A percentile compares a stretch with the other conserved stretches of the same genome.
phyloP scores from a whole-genome alignment of 2,329 filamentous ascomycete species.

The Emergomyces africanus region DNA sequence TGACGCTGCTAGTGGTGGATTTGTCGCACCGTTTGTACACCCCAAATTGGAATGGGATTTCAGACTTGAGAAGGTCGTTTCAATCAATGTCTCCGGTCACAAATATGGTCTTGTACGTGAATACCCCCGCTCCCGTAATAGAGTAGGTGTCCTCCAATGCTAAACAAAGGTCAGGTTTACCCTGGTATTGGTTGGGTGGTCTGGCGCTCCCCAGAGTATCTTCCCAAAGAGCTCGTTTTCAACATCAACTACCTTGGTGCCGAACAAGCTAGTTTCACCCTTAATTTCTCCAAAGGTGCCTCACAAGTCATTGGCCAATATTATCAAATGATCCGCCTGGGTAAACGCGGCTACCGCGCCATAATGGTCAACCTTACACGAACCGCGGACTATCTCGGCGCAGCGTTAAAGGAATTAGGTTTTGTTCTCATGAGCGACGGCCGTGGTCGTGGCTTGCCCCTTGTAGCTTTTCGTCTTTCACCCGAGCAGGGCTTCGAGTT shows the following conservation, averaged over 20 bases:
- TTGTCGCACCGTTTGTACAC: constrained; percentile 82
- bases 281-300: constrained; percentile 95
- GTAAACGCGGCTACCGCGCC: constrained; percentile 78
- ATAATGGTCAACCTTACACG: constrained; percentile 93
- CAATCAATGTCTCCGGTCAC: constrained; percentile 90
- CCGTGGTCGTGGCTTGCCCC: constrained; percentile 64
- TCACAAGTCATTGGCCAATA: constrained; percentile 94
- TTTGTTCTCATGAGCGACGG: constrained; percentile 83
- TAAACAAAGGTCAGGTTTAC: constrained; percentile 45
- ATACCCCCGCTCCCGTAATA: background rate
- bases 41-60: constrained; percentile 87
- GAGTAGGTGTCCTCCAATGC: background rate
- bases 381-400: constrained; percentile 75
- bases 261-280: constrained; percentile 87
- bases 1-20: constrained; percentile 82
- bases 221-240: constrained; percentile 88
- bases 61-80: constrained; percentile 73
- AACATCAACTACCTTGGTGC: constrained; percentile 99
- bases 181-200: constrained; percentile 91
- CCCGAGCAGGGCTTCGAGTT: constrained; percentile 42
- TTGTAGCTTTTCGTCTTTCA: constrained; percentile 76
- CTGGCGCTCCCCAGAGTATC: constrained; percentile 70
- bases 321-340: constrained; percentile 91
- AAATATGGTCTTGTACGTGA: constrained; percentile 52
- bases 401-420: constrained; percentile 57